These are phyloP conservation scores for Aureobasidium sp. DNA, from an alignment of 2,329 filamentous ascomycete genomes.

Conservation along the genomic window DNA sequence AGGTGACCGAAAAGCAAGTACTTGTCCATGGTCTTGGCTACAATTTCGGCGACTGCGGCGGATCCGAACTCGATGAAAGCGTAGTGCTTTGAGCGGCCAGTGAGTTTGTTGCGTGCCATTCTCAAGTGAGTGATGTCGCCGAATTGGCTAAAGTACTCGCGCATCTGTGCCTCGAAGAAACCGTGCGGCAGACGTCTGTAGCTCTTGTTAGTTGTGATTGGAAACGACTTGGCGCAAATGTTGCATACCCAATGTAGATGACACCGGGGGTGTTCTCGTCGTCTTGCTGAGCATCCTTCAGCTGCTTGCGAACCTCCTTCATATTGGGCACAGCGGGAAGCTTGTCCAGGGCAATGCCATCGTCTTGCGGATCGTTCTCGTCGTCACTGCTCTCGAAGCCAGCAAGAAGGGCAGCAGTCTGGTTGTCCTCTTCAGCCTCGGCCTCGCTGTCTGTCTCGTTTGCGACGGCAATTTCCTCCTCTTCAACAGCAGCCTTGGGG, in stretches of 20 bases:
- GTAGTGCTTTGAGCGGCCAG: conserved; percentile 85
- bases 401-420: conserved; percentile 45
- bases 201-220: not conserved
- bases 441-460: conserved; percentile 26
- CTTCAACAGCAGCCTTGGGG: conserved; percentile 18
- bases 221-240: not conserved
- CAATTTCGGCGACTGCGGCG: conserved; percentile 77
- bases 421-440: conserved; percentile 35
- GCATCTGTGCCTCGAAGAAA: conserved; percentile 97
- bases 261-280: conserved; percentile 60
- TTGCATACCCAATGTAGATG: conserved; percentile 69
- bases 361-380: conserved; percentile 32
- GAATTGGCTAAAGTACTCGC: conserved; percentile 88
- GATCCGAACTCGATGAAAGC: conserved; percentile 85
- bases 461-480: conserved; percentile 16
- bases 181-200: conserved; percentile 71
- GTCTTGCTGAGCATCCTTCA: conserved; percentile 45
- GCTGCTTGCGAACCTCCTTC: conserved; percentile 31
- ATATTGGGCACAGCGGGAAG: conserved; percentile 29
- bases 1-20: conserved; percentile 95
- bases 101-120: conserved; percentile 85
- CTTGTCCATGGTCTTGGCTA: conserved; percentile 93
- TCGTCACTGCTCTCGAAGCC: conserved; percentile 45
- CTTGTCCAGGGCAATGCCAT: conserved; percentile 32
- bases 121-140: conserved; percentile 72